Evolutionary conservation across 202 grass and related monocot species (phyloP).

Genomic region (Setaria italica): DNA sequence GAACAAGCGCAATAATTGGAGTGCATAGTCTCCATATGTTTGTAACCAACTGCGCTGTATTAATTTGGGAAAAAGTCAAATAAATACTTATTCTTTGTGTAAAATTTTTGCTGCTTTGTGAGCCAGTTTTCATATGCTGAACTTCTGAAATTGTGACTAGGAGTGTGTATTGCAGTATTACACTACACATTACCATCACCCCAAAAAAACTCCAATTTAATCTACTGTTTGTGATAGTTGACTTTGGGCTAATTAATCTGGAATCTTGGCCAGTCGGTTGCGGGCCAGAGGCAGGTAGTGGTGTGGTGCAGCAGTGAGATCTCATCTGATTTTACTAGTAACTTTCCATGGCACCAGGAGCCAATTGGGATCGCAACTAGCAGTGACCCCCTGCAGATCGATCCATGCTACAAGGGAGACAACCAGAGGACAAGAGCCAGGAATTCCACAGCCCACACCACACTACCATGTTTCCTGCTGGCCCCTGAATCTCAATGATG

Average conservation of each 20-base stretch:
- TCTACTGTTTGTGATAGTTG: not conserved
- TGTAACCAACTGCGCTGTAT: not conserved
- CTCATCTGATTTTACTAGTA: conserved; percentile 42
- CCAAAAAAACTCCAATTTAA: not conserved
- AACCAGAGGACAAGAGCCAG: conserved; percentile 49
- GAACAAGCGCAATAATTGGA: conserved; percentile 29
- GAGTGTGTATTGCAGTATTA: not conserved
- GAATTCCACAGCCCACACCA: conserved; percentile 56
- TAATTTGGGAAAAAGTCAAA: not conserved
- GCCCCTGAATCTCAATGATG: conserved; percentile 32
- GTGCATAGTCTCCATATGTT: not conserved
- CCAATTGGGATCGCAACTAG: conserved; percentile 32
- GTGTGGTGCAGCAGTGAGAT: conserved; percentile 50
- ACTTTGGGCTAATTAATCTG: conserved; percentile 33
- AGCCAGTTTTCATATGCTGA: not conserved
- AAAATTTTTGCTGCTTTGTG: not conserved
- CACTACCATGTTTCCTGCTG: conserved; percentile 38
- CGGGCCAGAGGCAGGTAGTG: conserved; percentile 21
- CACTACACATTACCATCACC: too few relatives aligned
- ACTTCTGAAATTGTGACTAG: not conserved
- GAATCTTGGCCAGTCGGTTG: conserved; percentile 43
- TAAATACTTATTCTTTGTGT: not conserved
- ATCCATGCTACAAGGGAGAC: conserved; percentile 9
- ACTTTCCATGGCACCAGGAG: conserved; percentile 52
- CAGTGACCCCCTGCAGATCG: conserved; percentile 43